Conservation (phyloP, 495 filamentous ascomycete genomes). For the Xylaria curta region DNA sequence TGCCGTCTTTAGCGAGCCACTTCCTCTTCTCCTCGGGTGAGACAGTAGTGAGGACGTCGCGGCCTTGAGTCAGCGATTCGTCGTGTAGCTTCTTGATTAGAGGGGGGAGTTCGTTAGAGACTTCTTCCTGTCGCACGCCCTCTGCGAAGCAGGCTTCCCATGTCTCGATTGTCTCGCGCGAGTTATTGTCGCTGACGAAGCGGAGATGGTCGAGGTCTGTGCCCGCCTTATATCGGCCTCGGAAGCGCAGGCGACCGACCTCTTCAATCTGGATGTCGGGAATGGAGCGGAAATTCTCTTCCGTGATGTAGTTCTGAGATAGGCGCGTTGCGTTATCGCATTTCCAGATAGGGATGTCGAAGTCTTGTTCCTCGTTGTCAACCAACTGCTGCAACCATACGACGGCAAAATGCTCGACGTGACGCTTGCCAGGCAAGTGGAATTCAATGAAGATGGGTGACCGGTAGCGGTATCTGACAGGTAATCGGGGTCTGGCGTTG, state of each 20-base stretch:
- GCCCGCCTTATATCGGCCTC: conserved; percentile 82
- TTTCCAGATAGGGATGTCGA: conserved; percentile 87
- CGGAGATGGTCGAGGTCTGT: conserved; percentile 85
- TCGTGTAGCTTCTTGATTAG: conserved; percentile 76
- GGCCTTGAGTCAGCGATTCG: conserved; percentile 72
- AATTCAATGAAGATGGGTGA: conserved; percentile 90
- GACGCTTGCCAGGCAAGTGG: conserved; percentile 68
- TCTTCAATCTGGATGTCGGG: conserved; percentile 73
- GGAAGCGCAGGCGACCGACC: conserved; percentile 81
- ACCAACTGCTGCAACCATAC: conserved; percentile 86
- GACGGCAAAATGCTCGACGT: conserved; percentile 73
- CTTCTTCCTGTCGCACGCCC: conserved; percentile 73
- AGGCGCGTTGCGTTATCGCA: conserved; percentile 75
- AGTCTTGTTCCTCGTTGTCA: conserved; percentile 74
- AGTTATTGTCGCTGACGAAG: conserved; percentile 87
- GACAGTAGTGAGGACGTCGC: conserved; percentile 77
- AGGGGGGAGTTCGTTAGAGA: conserved; percentile 71
- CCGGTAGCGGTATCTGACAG: conserved; percentile 87
- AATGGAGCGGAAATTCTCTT: conserved; percentile 66
- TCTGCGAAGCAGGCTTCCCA: conserved; percentile 91
- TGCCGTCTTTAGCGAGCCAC: conserved; percentile 81
- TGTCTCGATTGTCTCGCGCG: conserved; percentile 88
- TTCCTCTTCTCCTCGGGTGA: conserved; percentile 71
- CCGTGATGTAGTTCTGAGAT: conserved; percentile 89
- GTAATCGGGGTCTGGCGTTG: conserved; percentile 68